A percentile compares a stretch with the other conserved stretches of the same genome.
phyloP scores from a whole-genome alignment of 2,329 filamentous ascomycete species.

The Chaetomiaceae sp. region DNA sequence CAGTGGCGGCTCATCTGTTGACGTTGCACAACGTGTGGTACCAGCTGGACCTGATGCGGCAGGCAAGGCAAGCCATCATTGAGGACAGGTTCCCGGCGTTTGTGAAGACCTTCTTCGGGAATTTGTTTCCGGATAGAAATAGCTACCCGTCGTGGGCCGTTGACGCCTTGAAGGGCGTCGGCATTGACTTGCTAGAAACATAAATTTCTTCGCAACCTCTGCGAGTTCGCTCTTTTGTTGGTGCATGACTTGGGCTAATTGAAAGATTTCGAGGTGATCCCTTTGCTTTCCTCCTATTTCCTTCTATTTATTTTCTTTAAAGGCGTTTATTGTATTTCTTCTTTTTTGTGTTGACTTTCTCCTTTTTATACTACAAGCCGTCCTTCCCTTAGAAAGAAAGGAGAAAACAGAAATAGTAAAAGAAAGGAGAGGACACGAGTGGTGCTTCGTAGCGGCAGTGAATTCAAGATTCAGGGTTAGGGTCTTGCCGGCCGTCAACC shows the following conservation, averaged over 20 bases:
- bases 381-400: no score
- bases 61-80: slow-evolving; percentile 70
- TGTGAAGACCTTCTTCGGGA: slow-evolving; percentile 70
- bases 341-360: no score
- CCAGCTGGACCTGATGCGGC: slow-evolving; percentile 76
- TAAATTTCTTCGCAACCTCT: slow-evolving; percentile 9
- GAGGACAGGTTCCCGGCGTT: slow-evolving; percentile 77
- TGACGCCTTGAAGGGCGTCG: slow-evolving; percentile 71
- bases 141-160: slow-evolving; percentile 83
- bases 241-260: no score
- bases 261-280: no score
- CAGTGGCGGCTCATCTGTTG: slow-evolving; percentile 76
- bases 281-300: not conserved
- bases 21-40: slow-evolving; percentile 97
- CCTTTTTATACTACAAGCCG: no score
- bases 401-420: no score
- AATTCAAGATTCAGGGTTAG: slow-evolving; percentile 16
- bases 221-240: no score
- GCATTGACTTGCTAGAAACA: slow-evolving; percentile 62
- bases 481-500: slow-evolving; percentile 10
- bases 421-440: no score
- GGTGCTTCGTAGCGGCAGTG: no score
- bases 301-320: no score
- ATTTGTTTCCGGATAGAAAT: slow-evolving; percentile 62
- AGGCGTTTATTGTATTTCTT: no score